Percentiles rank a stretch among this genome's conserved stretches.
Evolutionary conservation across 345 rosid genomes (phyloP).

Genomic region (Viola odorata): DNA sequence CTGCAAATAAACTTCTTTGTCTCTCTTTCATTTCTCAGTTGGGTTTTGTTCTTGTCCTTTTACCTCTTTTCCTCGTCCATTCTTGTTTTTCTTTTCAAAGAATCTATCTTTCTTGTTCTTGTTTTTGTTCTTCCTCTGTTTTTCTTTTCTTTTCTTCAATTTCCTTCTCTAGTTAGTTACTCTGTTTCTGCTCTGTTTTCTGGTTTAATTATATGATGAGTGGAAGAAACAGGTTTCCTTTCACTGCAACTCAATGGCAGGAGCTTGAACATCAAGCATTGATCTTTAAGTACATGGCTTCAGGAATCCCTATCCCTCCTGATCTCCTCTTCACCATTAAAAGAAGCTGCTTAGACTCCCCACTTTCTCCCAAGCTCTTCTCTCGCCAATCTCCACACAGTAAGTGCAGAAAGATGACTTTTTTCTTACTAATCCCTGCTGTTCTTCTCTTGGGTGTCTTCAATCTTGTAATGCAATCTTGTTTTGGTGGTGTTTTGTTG

Average conservation of each 20-base stretch:
- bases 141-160: neutral
- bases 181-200: neutral
- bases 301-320: conserved; percentile 70
- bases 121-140: neutral
- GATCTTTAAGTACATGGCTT: conserved; percentile 69
- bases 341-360: conserved; percentile 49
- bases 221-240: conserved; percentile 49
- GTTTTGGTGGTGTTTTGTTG: conserved; percentile 6
- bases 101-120: neutral
- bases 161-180: neutral
- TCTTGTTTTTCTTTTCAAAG: too few relatives aligned
- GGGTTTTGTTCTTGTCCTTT: neutral
- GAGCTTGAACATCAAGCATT: conserved; percentile 91
- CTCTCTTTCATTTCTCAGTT: conserved; percentile 9
- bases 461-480: neutral
- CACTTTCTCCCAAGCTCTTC: conserved; percentile 41
- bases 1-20: neutral
- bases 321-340: conserved; percentile 72
- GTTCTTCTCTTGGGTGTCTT: neutral
- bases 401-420: conserved; percentile 15
- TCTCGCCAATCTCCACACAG: conserved; percentile 50
- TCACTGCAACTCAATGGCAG: conserved; percentile 84
- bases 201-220: conserved; percentile 14
- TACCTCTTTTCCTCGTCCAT: neutral
- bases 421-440: neutral